These are phyloP conservation scores for button mushroom (Agaricus bisporus) DNA, from an alignment of 768 basidiomycete species.

Conservation along the genomic window DNA sequence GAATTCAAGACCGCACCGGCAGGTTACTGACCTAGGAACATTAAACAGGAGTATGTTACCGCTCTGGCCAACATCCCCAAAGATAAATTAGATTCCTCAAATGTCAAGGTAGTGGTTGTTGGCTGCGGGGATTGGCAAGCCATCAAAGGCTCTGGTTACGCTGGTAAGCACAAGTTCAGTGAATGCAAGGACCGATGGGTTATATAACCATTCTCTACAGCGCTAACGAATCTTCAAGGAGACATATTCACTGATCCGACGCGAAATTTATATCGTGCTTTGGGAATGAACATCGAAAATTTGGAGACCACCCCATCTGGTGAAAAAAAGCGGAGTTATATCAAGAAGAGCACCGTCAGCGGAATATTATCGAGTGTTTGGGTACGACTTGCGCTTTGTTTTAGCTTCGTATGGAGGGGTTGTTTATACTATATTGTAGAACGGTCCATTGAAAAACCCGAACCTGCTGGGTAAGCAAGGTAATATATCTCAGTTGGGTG, in stretches of 20 bases:
- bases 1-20: not conserved
- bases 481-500: conserved; percentile 55
- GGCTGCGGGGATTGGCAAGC: conserved; percentile 56
- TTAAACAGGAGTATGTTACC: conserved; percentile 39
- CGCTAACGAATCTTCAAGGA: conserved; percentile 38
- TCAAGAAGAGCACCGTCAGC: conserved; percentile 23
- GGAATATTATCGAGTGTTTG: conserved; percentile 36
- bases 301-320: conserved; percentile 38
- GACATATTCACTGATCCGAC: conserved; percentile 62
- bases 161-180: conserved; percentile 28
- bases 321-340: conserved; percentile 40
- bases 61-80: conserved; percentile 36
- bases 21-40: not conserved
- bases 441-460: conserved; percentile 37
- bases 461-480: conserved; percentile 54
- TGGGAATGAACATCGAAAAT: conserved; percentile 56
- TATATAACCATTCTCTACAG: conserved; percentile 18
- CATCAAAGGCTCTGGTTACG: conserved; percentile 35
- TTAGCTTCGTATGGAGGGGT: not conserved
- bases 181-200: not conserved
- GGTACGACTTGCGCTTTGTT: conserved; percentile 23
- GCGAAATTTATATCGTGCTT: conserved; percentile 46
- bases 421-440: conserved; percentile 12
- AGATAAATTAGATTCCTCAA: conserved; percentile 33
- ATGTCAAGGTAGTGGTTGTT: conserved; percentile 39